Evolutionary conservation across 1,284 basidiomycete genomes (phyloP), one percentile per base, ranked within the genome.

Genomic region (Ganoderma sinense): DNA sequence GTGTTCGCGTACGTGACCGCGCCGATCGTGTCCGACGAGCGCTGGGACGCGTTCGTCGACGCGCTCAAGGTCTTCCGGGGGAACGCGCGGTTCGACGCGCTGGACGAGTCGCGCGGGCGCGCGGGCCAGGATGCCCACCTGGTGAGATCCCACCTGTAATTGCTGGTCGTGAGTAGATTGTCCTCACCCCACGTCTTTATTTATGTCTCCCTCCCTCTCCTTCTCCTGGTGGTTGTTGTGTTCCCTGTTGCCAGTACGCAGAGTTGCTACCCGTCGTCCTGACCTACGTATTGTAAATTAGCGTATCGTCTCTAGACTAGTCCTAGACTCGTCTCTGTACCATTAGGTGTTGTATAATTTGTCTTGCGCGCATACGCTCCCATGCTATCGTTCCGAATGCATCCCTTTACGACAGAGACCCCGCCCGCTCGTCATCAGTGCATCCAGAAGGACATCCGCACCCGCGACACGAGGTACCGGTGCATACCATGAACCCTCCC

Each of bases 21-120:
- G 33, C 82, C 83, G 43, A 82, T 84, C 36, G 74, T 80, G 10
- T 78, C 77, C 3, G 81, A 83, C 36, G 77, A 76, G 58, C 71
- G 66, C 10, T 84, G 83, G 84, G 66, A 73, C 3, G 69, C 71
- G 16, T 84, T 80, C 68, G 75, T 82, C 45, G 67, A 65, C 36
- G 59, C 56, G 7, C 68, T 76, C 51, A 63, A 70, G 70, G 69
- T 69, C 43, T 77, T 71, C 70, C 70, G 68, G 20, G 77, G 77
- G 20, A 65, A 74, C 64, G 74, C 71, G 53, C 65, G 62, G 51
- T 63, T 73, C 29, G 71, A 73, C 40, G 66, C 66, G 66, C 56
- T 70, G 61, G 73, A 68, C 39, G 33, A 26, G 65, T 31, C 59
- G 41, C 71, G 70, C 59, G 71, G 65, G 29, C 51, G 62, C 36